Conservation (phyloP, 306 rosid genomes). For the Vigna reflexopilosa region DNA sequence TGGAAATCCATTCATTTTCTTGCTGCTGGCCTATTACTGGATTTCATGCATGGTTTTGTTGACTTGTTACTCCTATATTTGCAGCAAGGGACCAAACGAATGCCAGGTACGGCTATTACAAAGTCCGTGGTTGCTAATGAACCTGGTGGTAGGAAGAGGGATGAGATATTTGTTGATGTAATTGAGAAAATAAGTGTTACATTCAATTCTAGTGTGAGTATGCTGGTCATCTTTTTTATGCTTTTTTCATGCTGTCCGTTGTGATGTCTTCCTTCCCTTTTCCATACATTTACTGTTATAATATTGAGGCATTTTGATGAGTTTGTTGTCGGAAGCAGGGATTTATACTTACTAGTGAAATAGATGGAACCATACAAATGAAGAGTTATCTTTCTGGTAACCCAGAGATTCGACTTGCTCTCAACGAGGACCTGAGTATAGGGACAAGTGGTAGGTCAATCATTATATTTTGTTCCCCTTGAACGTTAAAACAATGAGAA, state of each 20-base stretch:
- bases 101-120: constrained; percentile 91
- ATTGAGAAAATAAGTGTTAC: constrained; percentile 95
- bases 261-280: background rate
- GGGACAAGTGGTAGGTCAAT: constrained; percentile 75
- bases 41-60: constrained; percentile 40
- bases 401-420: constrained; percentile 94
- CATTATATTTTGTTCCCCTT: constrained; percentile 41
- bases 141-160: constrained; percentile 92
- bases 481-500: constrained; percentile 33
- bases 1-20: constrained; percentile 26
- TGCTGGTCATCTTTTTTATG: constrained; percentile 10
- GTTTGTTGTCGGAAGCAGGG: constrained; percentile 66
- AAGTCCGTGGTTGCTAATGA: constrained; percentile 93
- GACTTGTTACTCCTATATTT: constrained; percentile 43
- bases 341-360: constrained; percentile 90
- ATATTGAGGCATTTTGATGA: constrained; percentile 39
- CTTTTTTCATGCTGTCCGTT: constrained; percentile 19
- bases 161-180: constrained; percentile 92
- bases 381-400: constrained; percentile 93
- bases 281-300: background rate
- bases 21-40: constrained; percentile 15
- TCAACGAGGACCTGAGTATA: constrained; percentile 84
- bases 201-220: constrained; percentile 92
- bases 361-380: constrained; percentile 98
- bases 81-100: constrained; percentile 83